Evolutionary conservation across 2,329 filamentous ascomycete genomes (phyloP).

Genomic region (Aspergillus nomiae): DNA sequence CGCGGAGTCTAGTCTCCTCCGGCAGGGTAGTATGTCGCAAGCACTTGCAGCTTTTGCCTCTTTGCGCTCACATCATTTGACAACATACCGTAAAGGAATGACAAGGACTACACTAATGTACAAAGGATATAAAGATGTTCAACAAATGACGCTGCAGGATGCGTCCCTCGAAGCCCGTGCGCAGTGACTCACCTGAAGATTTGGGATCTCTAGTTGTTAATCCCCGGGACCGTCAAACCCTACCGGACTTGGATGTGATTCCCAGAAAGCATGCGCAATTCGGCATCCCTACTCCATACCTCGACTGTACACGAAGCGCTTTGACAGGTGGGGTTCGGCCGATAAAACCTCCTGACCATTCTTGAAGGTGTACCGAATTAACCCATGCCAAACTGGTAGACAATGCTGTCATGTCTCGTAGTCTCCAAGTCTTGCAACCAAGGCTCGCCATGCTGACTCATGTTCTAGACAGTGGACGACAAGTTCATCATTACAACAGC

Average conservation of each 20-base stretch:
- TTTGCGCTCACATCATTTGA: slow-evolving; percentile 11
- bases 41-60: not conserved
- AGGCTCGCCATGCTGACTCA: slow-evolving; percentile 10
- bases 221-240: slow-evolving; percentile 5
- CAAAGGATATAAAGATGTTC: slow-evolving; percentile 1
- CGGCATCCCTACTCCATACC: not conserved
- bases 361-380: not conserved
- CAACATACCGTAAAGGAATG: slow-evolving; percentile 7
- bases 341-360: slow-evolving; percentile 3
- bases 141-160: slow-evolving; percentile 4
- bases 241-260: slow-evolving; percentile 3
- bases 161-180: slow-evolving; percentile 8
- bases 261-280: slow-evolving; percentile 4
- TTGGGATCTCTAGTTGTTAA: not conserved
- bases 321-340: not conserved
- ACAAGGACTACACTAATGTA: not conserved
- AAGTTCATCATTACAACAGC: not conserved
- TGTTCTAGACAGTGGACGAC: slow-evolving; percentile 12
- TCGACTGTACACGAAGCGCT: not conserved
- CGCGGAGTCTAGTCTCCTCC: not conserved
- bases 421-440: slow-evolving; percentile 5
- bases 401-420: slow-evolving; percentile 9
- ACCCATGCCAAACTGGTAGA: slow-evolving; percentile 6
- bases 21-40: not conserved
- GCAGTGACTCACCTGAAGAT: slow-evolving; percentile 8